Conservation (phyloP, 345 rosid species). For the Psidium friedrichsthalianum region DNA sequence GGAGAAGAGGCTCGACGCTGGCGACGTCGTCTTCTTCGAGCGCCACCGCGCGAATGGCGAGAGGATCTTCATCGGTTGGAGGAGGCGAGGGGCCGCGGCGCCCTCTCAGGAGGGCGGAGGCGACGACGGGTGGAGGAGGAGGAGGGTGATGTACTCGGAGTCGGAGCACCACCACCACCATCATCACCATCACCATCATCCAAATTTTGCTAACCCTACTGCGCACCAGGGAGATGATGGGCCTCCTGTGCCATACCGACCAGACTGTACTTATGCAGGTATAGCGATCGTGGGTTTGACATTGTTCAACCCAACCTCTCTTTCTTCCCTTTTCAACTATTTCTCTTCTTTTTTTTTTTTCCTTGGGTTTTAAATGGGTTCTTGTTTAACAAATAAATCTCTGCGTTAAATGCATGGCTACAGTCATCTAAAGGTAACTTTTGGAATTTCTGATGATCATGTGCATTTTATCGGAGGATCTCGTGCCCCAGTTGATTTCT, state of each 20-base stretch:
- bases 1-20: conserved; percentile 41
- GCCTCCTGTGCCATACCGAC: not conserved
- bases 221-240: not conserved
- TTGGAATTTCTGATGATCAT: not conserved
- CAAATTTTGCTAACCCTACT: not conserved
- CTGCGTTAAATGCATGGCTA: not conserved
- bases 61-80: conserved; percentile 34
- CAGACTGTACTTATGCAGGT: not conserved
- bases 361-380: not conserved
- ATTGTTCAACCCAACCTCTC: not conserved
- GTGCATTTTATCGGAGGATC: not conserved
- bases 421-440: not conserved
- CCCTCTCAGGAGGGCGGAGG: not conserved
- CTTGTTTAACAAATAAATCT: not conserved
- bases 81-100: conserved; percentile 18
- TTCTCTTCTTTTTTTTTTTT: not conserved
- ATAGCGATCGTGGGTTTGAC: not conserved
- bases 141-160: not conserved
- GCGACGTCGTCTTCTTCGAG: conserved; percentile 36
- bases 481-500: not conserved
- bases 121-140: conserved; percentile 2
- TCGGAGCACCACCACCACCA: not conserved
- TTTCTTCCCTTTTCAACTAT: not conserved
- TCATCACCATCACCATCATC: not conserved
- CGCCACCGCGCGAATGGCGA: conserved; percentile 26